Evolutionary conservation across 176 grass and related monocot species (phyloP).

Genomic region (Alopecurus myosuroides): DNA sequence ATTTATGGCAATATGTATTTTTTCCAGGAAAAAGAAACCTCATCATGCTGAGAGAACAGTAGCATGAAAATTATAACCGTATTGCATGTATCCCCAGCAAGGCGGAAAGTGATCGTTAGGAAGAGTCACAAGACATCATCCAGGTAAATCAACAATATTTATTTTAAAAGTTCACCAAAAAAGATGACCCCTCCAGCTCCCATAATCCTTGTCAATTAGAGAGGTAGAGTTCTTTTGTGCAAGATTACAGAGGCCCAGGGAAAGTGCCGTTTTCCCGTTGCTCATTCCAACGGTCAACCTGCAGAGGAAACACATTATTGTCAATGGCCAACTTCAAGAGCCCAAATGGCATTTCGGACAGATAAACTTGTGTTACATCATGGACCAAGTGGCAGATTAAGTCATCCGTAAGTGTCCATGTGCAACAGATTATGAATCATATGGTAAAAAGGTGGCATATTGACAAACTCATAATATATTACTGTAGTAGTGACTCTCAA

Average conservation of each 20-base stretch:
- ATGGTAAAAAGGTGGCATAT: neutral
- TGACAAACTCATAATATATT: neutral
- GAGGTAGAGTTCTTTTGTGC: neutral
- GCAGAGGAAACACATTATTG: slow-evolving; percentile 1
- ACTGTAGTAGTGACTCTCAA: neutral
- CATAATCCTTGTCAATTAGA: neutral
- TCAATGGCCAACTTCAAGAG: neutral
- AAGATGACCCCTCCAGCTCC: neutral
- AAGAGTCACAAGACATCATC: slow-evolving; percentile 1
- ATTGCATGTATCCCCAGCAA: neutral
- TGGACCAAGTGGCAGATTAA: neutral
- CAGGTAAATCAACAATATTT: neutral
- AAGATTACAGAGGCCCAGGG: slow-evolving; percentile 47
- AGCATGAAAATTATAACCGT: neutral
- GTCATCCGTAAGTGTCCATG: neutral
- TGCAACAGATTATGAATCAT: neutral
- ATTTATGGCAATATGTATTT: neutral
- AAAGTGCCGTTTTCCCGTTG: slow-evolving; percentile 91
- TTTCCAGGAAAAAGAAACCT: neutral
- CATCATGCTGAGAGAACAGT: neutral
- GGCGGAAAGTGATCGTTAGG: neutral
- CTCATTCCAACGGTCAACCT: slow-evolving; percentile 97
- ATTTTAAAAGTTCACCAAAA: neutral
- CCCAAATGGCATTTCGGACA: neutral
- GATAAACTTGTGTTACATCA: neutral